A percentile compares a stretch with the other conserved stretches of the same genome.
These are phyloP conservation scores for Moelleriella libera DNA, from an alignment of 2,329 filamentous ascomycete genomes.

Conservation along the genomic window DNA sequence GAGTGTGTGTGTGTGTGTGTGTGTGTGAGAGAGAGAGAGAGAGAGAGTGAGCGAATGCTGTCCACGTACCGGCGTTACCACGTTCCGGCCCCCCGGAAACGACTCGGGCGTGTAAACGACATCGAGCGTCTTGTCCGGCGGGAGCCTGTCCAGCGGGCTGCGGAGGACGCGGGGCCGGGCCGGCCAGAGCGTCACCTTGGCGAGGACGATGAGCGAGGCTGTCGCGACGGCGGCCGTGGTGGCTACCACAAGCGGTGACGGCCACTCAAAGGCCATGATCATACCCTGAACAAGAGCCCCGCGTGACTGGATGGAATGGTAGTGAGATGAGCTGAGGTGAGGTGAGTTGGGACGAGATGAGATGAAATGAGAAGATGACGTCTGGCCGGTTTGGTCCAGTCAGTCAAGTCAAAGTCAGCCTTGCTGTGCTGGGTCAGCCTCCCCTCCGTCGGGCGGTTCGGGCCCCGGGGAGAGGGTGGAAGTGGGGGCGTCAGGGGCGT, in stretches of 20 bases:
- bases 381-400: too few relatives aligned
- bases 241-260: constrained; percentile 15
- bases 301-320: not conserved
- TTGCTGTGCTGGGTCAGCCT: too few relatives aligned
- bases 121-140: constrained; percentile 19
- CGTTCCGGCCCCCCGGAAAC: constrained; percentile 60
- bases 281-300: constrained; percentile 7
- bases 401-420: too few relatives aligned
- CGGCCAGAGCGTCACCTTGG: constrained; percentile 24
- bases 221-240: constrained; percentile 27
- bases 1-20: too few relatives aligned
- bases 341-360: not conserved
- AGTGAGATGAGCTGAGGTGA: not conserved
- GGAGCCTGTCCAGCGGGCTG: constrained; percentile 26
- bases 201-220: constrained; percentile 20
- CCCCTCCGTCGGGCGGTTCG: too few relatives aligned
- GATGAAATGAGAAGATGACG: too few relatives aligned
- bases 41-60: too few relatives aligned
- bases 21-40: too few relatives aligned
- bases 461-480: too few relatives aligned
- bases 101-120: constrained; percentile 50
- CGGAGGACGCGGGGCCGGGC: constrained; percentile 22
- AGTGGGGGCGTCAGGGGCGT: too few relatives aligned
- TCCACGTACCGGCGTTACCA: constrained; percentile 44
- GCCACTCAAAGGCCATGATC: constrained; percentile 3